phyloP scores from a whole-genome alignment of 208 protist species.

The Trypanosoma lewisi region DNA sequence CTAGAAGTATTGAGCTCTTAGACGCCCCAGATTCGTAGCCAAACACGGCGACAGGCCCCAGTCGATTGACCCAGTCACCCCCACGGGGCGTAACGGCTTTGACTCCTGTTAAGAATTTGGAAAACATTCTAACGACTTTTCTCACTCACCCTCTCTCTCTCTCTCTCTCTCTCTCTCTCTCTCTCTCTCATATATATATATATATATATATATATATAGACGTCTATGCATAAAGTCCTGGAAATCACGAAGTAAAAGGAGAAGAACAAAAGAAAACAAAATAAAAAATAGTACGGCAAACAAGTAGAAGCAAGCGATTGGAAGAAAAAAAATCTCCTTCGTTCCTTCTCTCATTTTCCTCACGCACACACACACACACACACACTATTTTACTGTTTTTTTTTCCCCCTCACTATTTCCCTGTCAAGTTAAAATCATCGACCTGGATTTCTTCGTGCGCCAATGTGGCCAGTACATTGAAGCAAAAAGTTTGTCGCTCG shows the following conservation, averaged over 20 bases:
- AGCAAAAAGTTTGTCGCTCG: conserved; percentile 16
- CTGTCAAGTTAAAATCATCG: background rate
- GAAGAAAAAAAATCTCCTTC: too few relatives aligned
- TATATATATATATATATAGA: background rate
- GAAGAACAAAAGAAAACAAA: too few relatives aligned
- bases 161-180: too few relatives aligned
- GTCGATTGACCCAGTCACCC: conserved; percentile 61
- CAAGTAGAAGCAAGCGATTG: too few relatives aligned
- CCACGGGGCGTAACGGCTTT: conserved; percentile 53
- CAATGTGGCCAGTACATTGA: background rate
- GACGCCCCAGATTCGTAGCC: conserved; percentile 42
- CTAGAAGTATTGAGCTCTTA: conserved; percentile 36
- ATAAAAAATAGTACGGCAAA: too few relatives aligned
- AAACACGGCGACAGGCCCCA: conserved; percentile 75
- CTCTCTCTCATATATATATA: background rate
- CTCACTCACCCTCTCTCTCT: too few relatives aligned
- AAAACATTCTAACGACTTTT: conserved; percentile 41
- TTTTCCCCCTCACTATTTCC: too few relatives aligned
- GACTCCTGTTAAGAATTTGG: conserved; percentile 60
- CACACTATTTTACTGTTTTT: too few relatives aligned
- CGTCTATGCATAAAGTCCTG: too few relatives aligned
- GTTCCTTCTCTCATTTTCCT: too few relatives aligned
- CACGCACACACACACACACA: background rate
- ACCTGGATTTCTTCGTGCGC: background rate
- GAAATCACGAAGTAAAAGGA: too few relatives aligned